phyloP scores from a whole-genome alignment of 164 flowering plant species.

The Sextonia rubra region DNA sequence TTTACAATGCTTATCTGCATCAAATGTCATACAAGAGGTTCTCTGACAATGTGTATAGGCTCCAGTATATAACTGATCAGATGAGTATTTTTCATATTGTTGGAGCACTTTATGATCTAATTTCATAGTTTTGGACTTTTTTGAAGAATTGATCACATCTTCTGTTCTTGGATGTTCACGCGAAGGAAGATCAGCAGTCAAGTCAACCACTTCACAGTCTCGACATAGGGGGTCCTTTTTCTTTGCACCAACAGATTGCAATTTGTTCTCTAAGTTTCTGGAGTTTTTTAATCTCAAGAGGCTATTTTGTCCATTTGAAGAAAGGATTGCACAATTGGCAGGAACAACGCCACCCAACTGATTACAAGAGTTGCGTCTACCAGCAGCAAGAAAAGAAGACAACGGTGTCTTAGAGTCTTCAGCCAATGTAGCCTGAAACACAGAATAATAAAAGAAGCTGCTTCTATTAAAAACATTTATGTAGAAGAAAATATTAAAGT shows the following conservation, averaged over 20 bases:
- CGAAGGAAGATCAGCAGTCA: constrained; percentile 25
- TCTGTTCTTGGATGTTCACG: constrained; percentile 27
- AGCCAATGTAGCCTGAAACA: constrained; percentile 32
- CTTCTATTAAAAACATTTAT: not conserved
- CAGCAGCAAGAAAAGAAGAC: constrained; percentile 30
- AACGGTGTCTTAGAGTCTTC: constrained; percentile 25
- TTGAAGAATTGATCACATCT: constrained; percentile 28
- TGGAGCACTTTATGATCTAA: constrained; percentile 17
- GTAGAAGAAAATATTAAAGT: not conserved
- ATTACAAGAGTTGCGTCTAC: constrained; percentile 26
- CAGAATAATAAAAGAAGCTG: constrained; percentile 7
- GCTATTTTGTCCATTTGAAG: constrained; percentile 16
- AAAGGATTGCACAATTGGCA: constrained; percentile 66
- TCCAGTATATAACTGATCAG: constrained; percentile 11
- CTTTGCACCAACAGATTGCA: constrained; percentile 6
- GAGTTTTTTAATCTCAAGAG: constrained; percentile 23
- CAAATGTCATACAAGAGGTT: not conserved
- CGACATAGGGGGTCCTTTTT: constrained; percentile 16
- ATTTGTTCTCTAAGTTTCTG: constrained; percentile 27
- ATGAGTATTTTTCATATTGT: constrained; percentile 3
- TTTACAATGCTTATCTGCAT: constrained; percentile 20
- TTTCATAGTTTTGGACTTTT: constrained; percentile 38
- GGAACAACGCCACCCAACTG: constrained; percentile 48
- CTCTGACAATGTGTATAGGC: constrained; percentile 9
- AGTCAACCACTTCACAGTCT: constrained; percentile 30